phyloP scores from a whole-genome alignment of 225 moss, liverwort and hornwort genomes.

The Sphagnum contortum region DNA sequence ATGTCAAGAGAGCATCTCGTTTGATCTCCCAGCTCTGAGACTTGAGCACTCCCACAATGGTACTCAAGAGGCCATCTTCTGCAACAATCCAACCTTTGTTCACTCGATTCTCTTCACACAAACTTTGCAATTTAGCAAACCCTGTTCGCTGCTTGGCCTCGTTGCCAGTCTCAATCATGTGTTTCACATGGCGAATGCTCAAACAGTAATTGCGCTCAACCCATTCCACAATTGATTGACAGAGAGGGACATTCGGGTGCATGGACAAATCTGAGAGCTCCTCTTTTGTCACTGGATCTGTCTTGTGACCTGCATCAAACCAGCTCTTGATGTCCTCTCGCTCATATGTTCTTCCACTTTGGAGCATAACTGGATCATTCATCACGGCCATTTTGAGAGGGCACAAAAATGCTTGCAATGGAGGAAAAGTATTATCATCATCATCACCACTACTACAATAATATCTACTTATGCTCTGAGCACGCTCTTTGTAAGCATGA shows the following conservation, averaged over 20 bases:
- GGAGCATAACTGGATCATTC: conserved; percentile 30
- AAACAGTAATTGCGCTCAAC: conserved; percentile 21
- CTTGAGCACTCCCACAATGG: conserved; percentile 10
- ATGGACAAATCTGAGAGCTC: conserved; percentile 11
- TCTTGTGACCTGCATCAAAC: conserved; percentile 21
- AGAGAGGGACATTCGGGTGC: conserved; percentile 15
- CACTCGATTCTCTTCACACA: conserved; percentile 14
- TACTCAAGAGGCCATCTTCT: not conserved
- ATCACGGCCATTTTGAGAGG: conserved; percentile 19
- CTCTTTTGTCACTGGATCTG: conserved; percentile 15
- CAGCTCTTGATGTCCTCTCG: conserved; percentile 13
- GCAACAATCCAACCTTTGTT: conserved; percentile 16
- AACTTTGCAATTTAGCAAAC: conserved; percentile 8
- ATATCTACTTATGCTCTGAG: conserved; percentile 1
- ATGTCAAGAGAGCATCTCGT: conserved; percentile 11
- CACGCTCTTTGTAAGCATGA: conserved; percentile 6
- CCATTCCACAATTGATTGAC: conserved; percentile 36
- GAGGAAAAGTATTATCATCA: conserved; percentile 5
- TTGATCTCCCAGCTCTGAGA: conserved; percentile 15
- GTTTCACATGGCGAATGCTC: conserved; percentile 23
- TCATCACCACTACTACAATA: not conserved
- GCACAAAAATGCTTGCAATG: conserved; percentile 18
- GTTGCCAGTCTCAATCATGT: conserved; percentile 10
- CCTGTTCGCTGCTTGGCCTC: conserved; percentile 13
- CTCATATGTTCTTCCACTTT: conserved; percentile 18